Base-by-base conservation (phyloP, 352 stramenopile genomes). In the Phytophthora sojae region DNA sequence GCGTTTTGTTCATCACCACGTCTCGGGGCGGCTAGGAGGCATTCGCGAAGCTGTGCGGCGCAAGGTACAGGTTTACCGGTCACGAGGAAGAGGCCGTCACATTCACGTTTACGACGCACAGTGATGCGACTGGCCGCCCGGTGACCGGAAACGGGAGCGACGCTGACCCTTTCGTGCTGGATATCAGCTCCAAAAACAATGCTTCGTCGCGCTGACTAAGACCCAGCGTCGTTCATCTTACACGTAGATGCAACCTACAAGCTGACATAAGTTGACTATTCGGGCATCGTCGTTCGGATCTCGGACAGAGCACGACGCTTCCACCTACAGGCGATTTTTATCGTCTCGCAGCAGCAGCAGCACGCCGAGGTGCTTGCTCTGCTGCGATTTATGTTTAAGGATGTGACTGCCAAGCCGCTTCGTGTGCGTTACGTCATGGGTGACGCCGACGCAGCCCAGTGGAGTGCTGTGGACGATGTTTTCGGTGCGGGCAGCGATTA, bases 201-300 rank as follows among this genome's bases (percentile, higher is more conserved):
- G 14, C 37, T 73, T 4, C 29, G 56, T 6, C 50, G 35, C 9
- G 49, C 30, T 1, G 55, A 70, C 15, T 55, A 56, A 1, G 57
- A 67, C 4, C 42, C 57, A 1, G 1, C 2, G 0, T 60, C 61
- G 2, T 75, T 75, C 17, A 61, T 72, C 3, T 32, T 80, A 19
- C 73, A 81, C 29, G n/a, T 76, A 1, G 66, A 81, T 30, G 70
- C 67, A 0, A 79, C 75, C 0, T 82, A 69, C 62, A 79, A 82
- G 61, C 37, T 71, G 1, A 76, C 67, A 0, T 58, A 72, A 30
- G 62, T 53, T 1, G 47, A 60, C 7, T 79, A 73, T 42, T 57
- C 70, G 1, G 66, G 73, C 0, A 47, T 79, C 3, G 61, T 76
- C 1, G 51, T 75, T 32, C 67, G 61, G 0, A 45, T 82, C 0